phyloP scores from a whole-genome alignment of 306 rosid genomes.

The Vigna mungo region DNA sequence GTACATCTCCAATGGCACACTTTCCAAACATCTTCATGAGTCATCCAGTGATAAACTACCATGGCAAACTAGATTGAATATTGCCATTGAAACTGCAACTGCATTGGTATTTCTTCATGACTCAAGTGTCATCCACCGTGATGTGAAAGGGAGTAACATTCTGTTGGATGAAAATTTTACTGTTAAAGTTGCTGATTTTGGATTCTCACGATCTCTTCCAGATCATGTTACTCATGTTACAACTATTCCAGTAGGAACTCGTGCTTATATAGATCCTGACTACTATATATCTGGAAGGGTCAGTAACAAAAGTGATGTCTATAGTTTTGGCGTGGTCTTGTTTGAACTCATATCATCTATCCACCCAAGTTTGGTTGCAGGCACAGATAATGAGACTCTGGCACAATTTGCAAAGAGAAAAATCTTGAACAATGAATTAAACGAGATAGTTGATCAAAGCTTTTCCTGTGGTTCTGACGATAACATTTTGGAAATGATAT shows the following conservation, averaged over 20 bases:
- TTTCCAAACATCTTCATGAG: constrained; percentile 63
- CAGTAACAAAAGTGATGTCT: neutral
- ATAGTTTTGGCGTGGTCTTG: constrained; percentile 6
- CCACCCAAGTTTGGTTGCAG: neutral
- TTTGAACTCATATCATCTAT: neutral
- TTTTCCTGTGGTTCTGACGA: neutral
- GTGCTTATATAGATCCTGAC: constrained; percentile 6
- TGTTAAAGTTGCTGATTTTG: constrained; percentile 77
- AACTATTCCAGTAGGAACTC: constrained; percentile 4
- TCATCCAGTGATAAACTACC: constrained; percentile 6
- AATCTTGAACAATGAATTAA: neutral
- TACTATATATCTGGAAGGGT: neutral
- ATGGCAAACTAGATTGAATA: constrained; percentile 62
- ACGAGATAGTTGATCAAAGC: neutral
- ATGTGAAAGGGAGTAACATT: constrained; percentile 66
- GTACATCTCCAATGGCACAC: constrained; percentile 65
- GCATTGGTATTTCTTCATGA: constrained; percentile 69
- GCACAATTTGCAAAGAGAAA: neutral
- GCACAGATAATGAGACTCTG: neutral
- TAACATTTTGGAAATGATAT: neutral
- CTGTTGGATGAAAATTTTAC: constrained; percentile 57
- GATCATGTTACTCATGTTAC: neutral
- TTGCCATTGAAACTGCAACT: constrained; percentile 39
- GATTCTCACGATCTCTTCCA: constrained; percentile 48
- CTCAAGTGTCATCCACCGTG: constrained; percentile 73